A percentile compares a stretch with the other conserved stretches of the same genome.
Evolutionary conservation across 2,329 filamentous ascomycete genomes (phyloP).

Genomic region (Calonectria fujianensis): DNA sequence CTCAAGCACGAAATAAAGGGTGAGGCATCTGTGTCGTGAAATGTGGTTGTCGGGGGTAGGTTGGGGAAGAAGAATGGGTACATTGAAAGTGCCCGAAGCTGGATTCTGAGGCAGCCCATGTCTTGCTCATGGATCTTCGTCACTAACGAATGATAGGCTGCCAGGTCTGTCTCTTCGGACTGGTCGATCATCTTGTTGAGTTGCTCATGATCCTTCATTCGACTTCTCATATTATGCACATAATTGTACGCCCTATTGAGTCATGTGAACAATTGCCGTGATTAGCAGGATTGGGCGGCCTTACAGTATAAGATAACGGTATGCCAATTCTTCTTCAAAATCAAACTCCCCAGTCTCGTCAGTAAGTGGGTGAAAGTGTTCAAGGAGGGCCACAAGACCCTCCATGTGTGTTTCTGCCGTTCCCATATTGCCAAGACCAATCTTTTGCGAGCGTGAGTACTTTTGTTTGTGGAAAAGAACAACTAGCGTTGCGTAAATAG

Average conservation of each 20-base stretch:
- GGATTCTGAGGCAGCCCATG: constrained; percentile 1
- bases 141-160: background rate
- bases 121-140: background rate
- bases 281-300: background rate
- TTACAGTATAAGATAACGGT: constrained; percentile 13
- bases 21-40: constrained; percentile 11
- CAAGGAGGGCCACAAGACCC: background rate
- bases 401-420: constrained; percentile 4
- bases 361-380: background rate
- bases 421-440: constrained; percentile 12
- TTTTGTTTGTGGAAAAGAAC: background rate
- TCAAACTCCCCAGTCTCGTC: background rate
- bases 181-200: background rate
- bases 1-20: background rate
- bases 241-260: constrained; percentile 4
- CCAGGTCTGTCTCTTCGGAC: background rate
- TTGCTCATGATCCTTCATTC: background rate
- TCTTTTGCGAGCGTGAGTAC: background rate
- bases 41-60: constrained; percentile 1
- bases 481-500: background rate
- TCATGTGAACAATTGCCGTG: background rate
- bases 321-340: constrained; percentile 16
- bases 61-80: constrained; percentile 22
- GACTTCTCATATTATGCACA: constrained; percentile 13
- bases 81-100: constrained; percentile 7